Conservation (phyloP, 75 land plant species). For the Pseudotsuga menziesii region DNA sequence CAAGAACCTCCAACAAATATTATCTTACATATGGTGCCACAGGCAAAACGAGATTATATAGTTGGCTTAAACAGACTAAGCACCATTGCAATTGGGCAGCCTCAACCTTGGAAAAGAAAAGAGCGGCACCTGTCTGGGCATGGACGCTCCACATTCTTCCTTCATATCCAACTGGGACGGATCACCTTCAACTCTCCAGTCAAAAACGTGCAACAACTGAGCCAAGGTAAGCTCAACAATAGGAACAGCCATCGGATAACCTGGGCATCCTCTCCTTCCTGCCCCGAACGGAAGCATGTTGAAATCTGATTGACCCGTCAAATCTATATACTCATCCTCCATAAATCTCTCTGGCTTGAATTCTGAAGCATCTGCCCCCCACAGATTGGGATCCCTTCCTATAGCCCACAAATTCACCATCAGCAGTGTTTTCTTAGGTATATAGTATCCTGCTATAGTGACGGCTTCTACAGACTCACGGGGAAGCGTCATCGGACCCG, state of each 20-base stretch:
- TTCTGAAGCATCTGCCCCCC: conserved; percentile 2
- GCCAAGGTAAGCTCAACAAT: no score
- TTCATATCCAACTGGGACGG: no score
- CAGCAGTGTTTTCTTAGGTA: conserved; percentile 4
- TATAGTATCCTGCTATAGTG: conserved; percentile 3
- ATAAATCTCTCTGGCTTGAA: conserved; percentile 15
- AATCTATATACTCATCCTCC: not conserved
- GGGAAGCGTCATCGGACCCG: conserved; percentile 15
- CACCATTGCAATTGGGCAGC: no score
- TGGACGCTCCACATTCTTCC: no score
- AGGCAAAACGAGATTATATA: no score
- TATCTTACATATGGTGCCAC: no score
- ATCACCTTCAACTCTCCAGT: no score
- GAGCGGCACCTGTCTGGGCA: no score
- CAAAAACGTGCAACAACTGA: no score
- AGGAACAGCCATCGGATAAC: not conserved
- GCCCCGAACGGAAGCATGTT: not conserved
- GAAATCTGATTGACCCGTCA: not conserved
- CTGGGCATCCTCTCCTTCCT: conserved; percentile 2
- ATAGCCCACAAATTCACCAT: conserved; percentile 11
- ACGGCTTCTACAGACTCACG: not conserved
- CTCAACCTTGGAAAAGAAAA: no score
- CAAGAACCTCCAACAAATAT: no score
- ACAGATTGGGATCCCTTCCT: conserved; percentile 10
- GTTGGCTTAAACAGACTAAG: no score